These are phyloP conservation scores for Oenanthe javanica DNA, from an alignment of 140 eudicot species.

Conservation along the genomic window DNA sequence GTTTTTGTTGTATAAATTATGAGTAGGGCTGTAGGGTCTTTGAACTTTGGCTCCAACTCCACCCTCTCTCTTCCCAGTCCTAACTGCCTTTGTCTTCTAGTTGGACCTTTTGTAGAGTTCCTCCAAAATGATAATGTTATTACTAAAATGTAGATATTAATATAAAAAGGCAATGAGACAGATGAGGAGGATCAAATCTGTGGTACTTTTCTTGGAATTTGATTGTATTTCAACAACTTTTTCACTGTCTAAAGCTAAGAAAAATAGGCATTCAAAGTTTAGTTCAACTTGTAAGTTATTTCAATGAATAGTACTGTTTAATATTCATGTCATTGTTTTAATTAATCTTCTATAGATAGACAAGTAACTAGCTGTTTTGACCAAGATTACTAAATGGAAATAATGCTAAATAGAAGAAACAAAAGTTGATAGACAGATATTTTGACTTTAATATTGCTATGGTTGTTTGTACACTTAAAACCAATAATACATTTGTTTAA, in stretches of 20 bases:
- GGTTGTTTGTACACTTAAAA: conserved; percentile 12
- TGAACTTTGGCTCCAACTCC: conserved; percentile 65
- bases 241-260: background rate
- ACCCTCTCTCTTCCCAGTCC: conserved; percentile 23
- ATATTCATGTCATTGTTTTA: background rate
- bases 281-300: background rate
- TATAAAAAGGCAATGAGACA: conserved; percentile 18
- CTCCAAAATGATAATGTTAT: conserved; percentile 21
- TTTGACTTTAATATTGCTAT: conserved; percentile 1
- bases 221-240: conserved; percentile 20
- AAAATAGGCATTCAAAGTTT: background rate
- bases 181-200: conserved; percentile 14
- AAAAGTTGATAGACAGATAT: background rate
- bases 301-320: background rate
- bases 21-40: conserved; percentile 58
- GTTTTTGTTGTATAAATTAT: conserved; percentile 10
- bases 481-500: conserved; percentile 10
- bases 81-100: conserved; percentile 81
- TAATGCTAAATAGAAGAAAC: background rate
- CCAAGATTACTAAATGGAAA: background rate
- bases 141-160: background rate
- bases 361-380: conserved; percentile 2
- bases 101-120: conserved; percentile 47
- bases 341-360: background rate
- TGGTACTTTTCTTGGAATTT: background rate